Percentiles rank a stretch among this genome's conserved stretches.
phyloP scores from a whole-genome alignment of 1,284 basidiomycete species.

The Athelia psychrophila region DNA sequence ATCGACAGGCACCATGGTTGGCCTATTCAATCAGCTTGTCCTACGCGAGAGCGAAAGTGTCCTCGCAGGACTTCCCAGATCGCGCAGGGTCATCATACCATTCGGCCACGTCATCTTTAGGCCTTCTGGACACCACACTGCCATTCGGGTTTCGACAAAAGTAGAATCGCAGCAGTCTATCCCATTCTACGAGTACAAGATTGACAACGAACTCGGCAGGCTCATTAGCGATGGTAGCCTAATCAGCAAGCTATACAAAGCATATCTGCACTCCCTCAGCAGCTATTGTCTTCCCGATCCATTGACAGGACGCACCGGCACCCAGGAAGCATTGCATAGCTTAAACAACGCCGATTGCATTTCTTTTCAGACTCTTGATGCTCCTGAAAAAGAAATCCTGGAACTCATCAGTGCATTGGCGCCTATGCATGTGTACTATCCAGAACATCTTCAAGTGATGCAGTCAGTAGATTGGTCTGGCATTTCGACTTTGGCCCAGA shows the following conservation, averaged over 20 bases:
- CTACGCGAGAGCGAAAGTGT: conserved; percentile 23
- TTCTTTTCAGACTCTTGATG: conserved; percentile 34
- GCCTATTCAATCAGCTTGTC: conserved; percentile 37
- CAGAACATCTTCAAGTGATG: conserved; percentile 34
- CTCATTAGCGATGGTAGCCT: conserved; percentile 30
- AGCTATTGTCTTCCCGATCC: conserved; percentile 41
- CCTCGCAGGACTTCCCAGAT: conserved; percentile 8
- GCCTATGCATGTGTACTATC: conserved; percentile 36
- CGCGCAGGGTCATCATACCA: conserved; percentile 33
- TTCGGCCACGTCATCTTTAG: conserved; percentile 24
- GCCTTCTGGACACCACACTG: neutral
- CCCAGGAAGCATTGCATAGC: conserved; percentile 40
- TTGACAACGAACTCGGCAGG: conserved; percentile 36
- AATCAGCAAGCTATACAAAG: conserved; percentile 33
- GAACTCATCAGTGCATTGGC: conserved; percentile 29
- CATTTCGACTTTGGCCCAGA: conserved; percentile 23
- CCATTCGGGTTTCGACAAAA: neutral
- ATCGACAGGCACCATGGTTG: conserved; percentile 35
- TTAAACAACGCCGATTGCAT: conserved; percentile 33
- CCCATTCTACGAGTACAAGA: conserved; percentile 32
- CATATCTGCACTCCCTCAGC: conserved; percentile 45
- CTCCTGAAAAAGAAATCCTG: conserved; percentile 28
- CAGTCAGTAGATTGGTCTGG: conserved; percentile 33
- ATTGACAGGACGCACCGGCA: conserved; percentile 41
- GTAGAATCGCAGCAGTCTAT: conserved; percentile 2